phyloP scores from a whole-genome alignment of 73 alveolate genomes.

The Blepharisma japonicum region DNA sequence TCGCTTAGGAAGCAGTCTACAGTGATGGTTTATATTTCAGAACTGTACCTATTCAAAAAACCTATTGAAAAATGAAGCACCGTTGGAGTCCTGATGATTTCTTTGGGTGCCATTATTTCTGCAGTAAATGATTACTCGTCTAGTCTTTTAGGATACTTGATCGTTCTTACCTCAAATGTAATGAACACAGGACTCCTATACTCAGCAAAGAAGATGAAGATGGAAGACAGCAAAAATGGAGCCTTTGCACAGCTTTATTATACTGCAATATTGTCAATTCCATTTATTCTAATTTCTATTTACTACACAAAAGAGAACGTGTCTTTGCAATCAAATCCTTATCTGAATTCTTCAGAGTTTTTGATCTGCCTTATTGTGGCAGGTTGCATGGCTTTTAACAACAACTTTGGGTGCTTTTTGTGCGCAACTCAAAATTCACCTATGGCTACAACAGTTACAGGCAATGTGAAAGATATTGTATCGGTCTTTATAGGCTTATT shows the following conservation, averaged over 20 bases:
- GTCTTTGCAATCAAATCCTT: neutral
- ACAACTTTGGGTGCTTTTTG: neutral
- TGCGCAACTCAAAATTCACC: conserved; percentile 13
- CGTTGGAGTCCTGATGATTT: conserved; percentile 2
- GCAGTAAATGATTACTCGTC: conserved; percentile 4
- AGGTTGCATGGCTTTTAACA: neutral
- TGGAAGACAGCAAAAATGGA: too few relatives aligned
- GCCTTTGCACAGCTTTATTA: neutral
- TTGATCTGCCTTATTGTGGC: neutral
- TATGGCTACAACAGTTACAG: conserved; percentile 20
- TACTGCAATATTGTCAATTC: neutral
- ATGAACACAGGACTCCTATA: conserved; percentile 5
- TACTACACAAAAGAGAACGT: neutral
- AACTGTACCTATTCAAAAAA: neutral
- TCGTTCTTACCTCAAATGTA: neutral
- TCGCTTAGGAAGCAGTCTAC: neutral
- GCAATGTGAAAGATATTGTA: conserved; percentile 13
- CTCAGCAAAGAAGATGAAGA: neutral
- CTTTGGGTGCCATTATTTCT: conserved; percentile 26
- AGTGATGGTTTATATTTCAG: neutral
- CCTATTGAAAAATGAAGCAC: neutral
- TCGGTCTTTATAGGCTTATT: conserved; percentile 1
- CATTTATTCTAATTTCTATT: neutral
- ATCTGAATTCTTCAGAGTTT: neutral
- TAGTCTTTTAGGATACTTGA: neutral